Conservation (phyloP, 2,329 filamentous ascomycete species). For the Claviceps citrina region DNA sequence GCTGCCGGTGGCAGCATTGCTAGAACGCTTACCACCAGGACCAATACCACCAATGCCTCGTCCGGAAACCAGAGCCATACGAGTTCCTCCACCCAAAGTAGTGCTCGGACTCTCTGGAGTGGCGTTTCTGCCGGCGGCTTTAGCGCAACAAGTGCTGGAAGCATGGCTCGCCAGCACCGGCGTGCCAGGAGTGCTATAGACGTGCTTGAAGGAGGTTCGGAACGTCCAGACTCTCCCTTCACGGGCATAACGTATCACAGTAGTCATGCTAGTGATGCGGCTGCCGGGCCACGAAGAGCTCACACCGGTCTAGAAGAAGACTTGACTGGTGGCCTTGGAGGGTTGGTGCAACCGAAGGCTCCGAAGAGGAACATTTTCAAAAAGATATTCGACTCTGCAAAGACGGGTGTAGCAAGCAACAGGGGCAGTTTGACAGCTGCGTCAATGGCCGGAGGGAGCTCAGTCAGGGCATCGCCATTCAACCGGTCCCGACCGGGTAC, state of each 20-base stretch:
- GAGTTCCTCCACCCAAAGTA: conserved; percentile 62
- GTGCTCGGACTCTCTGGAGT: conserved; percentile 81
- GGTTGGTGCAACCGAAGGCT: conserved; percentile 58
- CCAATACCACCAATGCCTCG: conserved; percentile 65
- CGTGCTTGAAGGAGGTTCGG: conserved; percentile 38
- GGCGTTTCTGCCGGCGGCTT: conserved; percentile 79
- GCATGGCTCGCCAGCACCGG: conserved; percentile 63
- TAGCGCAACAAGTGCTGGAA: conserved; percentile 90
- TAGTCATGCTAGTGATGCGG: conserved; percentile 54
- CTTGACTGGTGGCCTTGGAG: conserved; percentile 55
- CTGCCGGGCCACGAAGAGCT: conserved; percentile 37
- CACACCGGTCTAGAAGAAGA: conserved; percentile 53
- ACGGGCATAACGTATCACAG: conserved; percentile 83
- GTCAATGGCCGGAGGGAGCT: conserved; percentile 25
- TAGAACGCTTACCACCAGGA: conserved; percentile 78
- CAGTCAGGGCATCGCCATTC: conserved; percentile 28
- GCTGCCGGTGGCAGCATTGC: conserved; percentile 34
- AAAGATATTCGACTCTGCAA: conserved; percentile 85
- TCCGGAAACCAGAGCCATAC: conserved; percentile 55
- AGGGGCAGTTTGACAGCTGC: conserved; percentile 64
- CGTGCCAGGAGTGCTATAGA: conserved; percentile 51
- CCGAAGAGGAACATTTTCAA: conserved; percentile 88
- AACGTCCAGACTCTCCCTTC: conserved; percentile 47
- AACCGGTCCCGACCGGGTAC: conserved; percentile 24
- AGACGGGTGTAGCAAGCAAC: conserved; percentile 81